phyloP scores from a whole-genome alignment of 2,329 filamentous ascomycete species.

The Penicillium griseofulvum region DNA sequence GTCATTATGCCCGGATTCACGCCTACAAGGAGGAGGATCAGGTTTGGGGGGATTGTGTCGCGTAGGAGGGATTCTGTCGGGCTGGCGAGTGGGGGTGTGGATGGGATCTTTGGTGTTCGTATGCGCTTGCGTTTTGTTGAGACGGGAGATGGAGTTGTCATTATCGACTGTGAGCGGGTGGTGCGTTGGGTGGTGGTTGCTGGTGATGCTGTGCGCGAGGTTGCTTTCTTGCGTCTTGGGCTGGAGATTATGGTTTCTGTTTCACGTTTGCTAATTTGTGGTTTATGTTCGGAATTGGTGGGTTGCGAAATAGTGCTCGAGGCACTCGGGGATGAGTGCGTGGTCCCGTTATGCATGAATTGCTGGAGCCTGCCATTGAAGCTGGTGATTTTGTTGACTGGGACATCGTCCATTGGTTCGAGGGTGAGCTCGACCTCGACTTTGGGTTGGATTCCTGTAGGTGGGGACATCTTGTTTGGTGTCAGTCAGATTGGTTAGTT shows the following conservation, averaged over 20 bases:
- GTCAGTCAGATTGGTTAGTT: slow-evolving; percentile 5
- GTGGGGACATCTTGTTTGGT: slow-evolving; percentile 3
- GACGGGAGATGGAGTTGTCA: background rate
- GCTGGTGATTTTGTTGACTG: slow-evolving; percentile 34
- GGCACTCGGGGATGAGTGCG: background rate
- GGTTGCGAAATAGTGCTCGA: background rate
- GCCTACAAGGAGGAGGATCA: slow-evolving; percentile 49
- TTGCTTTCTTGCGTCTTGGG: slow-evolving; percentile 17
- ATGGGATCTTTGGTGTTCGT: slow-evolving; percentile 5
- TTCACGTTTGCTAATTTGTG: background rate
- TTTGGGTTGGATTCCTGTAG: background rate
- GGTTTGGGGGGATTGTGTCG: slow-evolving; percentile 46
- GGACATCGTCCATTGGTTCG: slow-evolving; percentile 22
- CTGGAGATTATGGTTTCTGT: background rate
- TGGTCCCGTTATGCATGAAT: slow-evolving; percentile 27
- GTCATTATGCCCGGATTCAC: slow-evolving; percentile 52
- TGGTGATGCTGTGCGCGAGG: background rate
- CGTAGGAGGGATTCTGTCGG: slow-evolving; percentile 38
- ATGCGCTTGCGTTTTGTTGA: slow-evolving; percentile 10
- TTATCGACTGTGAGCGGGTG: slow-evolving; percentile 9
- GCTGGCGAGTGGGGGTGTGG: slow-evolving; percentile 12
- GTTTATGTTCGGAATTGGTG: background rate
- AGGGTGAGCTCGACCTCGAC: slow-evolving; percentile 10
- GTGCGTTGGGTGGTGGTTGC: slow-evolving; percentile 17
- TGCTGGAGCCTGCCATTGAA: slow-evolving; percentile 39